Conservation (phyloP, 345 rosid genomes). For the Cochlearia excelsa region DNA sequence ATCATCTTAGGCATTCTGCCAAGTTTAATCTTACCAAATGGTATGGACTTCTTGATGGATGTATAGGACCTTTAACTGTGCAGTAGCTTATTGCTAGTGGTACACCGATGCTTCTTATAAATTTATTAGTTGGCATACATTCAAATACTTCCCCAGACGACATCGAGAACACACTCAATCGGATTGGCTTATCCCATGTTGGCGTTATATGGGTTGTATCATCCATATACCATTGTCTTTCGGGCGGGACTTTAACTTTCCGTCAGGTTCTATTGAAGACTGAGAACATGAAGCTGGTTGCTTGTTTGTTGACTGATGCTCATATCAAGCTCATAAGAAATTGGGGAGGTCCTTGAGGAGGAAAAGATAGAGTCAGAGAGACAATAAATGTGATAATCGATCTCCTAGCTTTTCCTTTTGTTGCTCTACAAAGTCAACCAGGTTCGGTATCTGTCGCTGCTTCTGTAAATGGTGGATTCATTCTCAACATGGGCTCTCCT, state of each 20-base stretch:
- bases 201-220: slow-evolving; percentile 90
- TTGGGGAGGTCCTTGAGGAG: slow-evolving; percentile 94
- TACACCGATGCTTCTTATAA: slow-evolving; percentile 66
- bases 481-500: slow-evolving; percentile 83
- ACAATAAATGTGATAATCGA: slow-evolving; percentile 65
- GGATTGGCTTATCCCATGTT: slow-evolving; percentile 66
- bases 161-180: slow-evolving; percentile 39
- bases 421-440: slow-evolving; percentile 80
- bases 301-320: slow-evolving; percentile 57
- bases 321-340: slow-evolving; percentile 78
- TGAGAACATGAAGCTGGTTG: slow-evolving; percentile 60
- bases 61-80: slow-evolving; percentile 79
- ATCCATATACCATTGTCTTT: slow-evolving; percentile 78
- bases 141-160: slow-evolving; percentile 43
- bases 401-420: slow-evolving; percentile 91
- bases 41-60: slow-evolving; percentile 92
- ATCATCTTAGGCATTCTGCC: slow-evolving; percentile 50
- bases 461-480: slow-evolving; percentile 87
- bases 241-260: slow-evolving; percentile 67
- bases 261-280: slow-evolving; percentile 68
- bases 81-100: slow-evolving; percentile 86
- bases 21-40: slow-evolving; percentile 57
- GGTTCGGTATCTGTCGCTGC: slow-evolving; percentile 73
- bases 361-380: slow-evolving; percentile 84
- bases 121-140: slow-evolving; percentile 52